A percentile compares a stretch with the other conserved stretches of the same genome.
Evolutionary conservation across 1,139 yeast genomes (phyloP).

Genomic region (Magnusiomyces ingens): DNA sequence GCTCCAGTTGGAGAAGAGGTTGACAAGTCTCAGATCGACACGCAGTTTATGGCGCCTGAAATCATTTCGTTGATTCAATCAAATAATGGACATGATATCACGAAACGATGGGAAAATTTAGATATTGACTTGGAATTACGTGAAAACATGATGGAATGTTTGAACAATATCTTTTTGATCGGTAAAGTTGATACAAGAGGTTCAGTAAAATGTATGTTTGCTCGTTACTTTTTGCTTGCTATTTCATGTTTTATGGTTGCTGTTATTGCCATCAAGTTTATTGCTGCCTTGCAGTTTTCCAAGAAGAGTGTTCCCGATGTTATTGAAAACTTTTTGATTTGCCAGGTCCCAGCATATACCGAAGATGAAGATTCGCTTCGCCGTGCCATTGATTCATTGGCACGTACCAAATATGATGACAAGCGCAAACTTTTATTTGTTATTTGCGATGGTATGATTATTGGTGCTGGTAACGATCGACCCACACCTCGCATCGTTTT

Average conservation of each 20-base stretch:
- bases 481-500: slow-evolving; percentile 38
- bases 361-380: slow-evolving; percentile 38
- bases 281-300: slow-evolving; percentile 39
- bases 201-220: slow-evolving; percentile 35
- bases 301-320: slow-evolving; percentile 33
- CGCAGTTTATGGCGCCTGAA: slow-evolving; percentile 30
- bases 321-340: slow-evolving; percentile 33
- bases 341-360: slow-evolving; percentile 38
- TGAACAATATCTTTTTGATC: slow-evolving; percentile 26
- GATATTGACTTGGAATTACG: slow-evolving; percentile 24
- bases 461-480: slow-evolving; percentile 38
- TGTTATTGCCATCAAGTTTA: slow-evolving; percentile 35
- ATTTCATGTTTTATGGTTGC: slow-evolving; percentile 30
- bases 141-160: slow-evolving; percentile 30
- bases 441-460: slow-evolving; percentile 38
- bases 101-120: slow-evolving; percentile 22
- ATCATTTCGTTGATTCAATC: slow-evolving; percentile 28
- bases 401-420: slow-evolving; percentile 35
- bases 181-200: slow-evolving; percentile 35
- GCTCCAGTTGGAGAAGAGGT: slow-evolving; percentile 32
- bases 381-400: slow-evolving; percentile 37
- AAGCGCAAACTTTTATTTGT: slow-evolving; percentile 35
- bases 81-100: slow-evolving; percentile 29
- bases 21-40: slow-evolving; percentile 36
- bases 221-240: slow-evolving; percentile 35